Base-by-base conservation (phyloP, 805 yeast species). In the Spathaspora girioi region DNA sequence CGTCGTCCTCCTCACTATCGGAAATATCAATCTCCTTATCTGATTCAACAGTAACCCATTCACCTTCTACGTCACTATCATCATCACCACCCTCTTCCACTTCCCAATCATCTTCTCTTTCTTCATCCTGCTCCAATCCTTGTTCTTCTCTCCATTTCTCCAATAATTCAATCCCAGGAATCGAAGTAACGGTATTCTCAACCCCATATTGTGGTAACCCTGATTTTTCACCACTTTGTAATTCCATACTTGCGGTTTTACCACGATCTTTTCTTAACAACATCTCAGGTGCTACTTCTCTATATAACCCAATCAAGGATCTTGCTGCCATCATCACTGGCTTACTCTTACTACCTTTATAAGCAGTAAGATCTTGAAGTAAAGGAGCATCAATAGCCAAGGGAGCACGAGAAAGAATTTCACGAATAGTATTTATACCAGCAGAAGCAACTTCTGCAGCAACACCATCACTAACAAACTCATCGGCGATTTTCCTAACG, bases 381-480 rank as follows among this genome's bases (percentile, higher is more conserved):
- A 94, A 73, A 1, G 92, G 82, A 50, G 87, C 85, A 49, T 91
- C 97, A 60, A 94, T 91, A 23, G 98, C 97, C 57, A 93, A 76
- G 14, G 99, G 97, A 10, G 96, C 96, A 76, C 99, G 85, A 1
- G 97, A 70, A 56, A 92, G 78, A 52, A 94, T 90, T 70, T 94
- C 99, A 60, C 98, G 79, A 53, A 93, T 93, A 2, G 98, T 89
- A 69, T 94, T 94, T 58, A 94, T 79, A 63, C 99, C 99, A 4
- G 98, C 98, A 49, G 97, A 91, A 5, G 97, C 97, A 50, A 92
- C 99, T 70, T 94, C 97, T 32, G 96, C 84, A 14, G 97, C 91
- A 40, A 94, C 99, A 78, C 99, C 99, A 64, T 94, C 98, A 58
- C 96, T 87, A 23, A 94, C 97, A 62, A 94, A 94, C 70, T 94